Conservation (phyloP, 2,329 filamentous ascomycete genomes). For the Fusarium sp. region DNA sequence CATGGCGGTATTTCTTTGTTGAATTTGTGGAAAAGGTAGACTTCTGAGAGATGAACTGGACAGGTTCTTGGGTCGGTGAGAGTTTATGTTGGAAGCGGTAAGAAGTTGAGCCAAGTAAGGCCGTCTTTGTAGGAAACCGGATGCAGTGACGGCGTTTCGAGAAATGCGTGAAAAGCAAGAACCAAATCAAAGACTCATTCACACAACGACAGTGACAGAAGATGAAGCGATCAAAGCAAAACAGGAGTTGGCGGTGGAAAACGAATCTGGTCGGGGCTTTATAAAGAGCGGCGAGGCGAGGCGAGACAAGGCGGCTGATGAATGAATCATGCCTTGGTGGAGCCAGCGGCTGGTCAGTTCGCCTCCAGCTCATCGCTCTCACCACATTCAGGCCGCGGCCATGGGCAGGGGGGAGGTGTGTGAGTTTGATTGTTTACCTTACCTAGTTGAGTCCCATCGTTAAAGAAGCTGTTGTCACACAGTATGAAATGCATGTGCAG, state of each 20-base stretch:
- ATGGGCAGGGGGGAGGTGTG: constrained; percentile 27
- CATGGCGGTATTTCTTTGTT: constrained; percentile 55
- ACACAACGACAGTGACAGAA: constrained; percentile 33
- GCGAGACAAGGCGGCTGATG: constrained; percentile 42
- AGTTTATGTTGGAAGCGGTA: constrained; percentile 17
- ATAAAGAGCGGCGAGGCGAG: constrained; percentile 37
- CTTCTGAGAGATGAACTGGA: not conserved
- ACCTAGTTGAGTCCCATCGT: constrained; percentile 2
- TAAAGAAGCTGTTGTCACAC: constrained; percentile 28
- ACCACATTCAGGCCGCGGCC: constrained; percentile 31
- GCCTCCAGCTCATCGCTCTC: constrained; percentile 39
- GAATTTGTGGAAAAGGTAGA: not conserved
- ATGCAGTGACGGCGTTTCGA: constrained; percentile 29
- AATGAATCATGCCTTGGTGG: constrained; percentile 47
- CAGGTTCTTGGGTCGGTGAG: constrained; percentile 28
- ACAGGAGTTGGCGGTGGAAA: not conserved
- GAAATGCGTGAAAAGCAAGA: constrained; percentile 23
- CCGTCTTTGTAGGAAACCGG: not conserved
- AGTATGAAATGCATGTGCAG: constrained; percentile 24
- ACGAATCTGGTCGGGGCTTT: constrained; percentile 34
- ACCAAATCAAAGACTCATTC: constrained; percentile 26
- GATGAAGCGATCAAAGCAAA: constrained; percentile 19
- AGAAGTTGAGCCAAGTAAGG: constrained; percentile 4
- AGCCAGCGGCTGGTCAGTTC: constrained; percentile 41
- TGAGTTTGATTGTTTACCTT: constrained; percentile 20